A percentile compares a stretch with the other conserved stretches of the same genome.
phyloP scores from a whole-genome alignment of 148 eudicot genomes.

The Vaccinium vitisidaea region DNA sequence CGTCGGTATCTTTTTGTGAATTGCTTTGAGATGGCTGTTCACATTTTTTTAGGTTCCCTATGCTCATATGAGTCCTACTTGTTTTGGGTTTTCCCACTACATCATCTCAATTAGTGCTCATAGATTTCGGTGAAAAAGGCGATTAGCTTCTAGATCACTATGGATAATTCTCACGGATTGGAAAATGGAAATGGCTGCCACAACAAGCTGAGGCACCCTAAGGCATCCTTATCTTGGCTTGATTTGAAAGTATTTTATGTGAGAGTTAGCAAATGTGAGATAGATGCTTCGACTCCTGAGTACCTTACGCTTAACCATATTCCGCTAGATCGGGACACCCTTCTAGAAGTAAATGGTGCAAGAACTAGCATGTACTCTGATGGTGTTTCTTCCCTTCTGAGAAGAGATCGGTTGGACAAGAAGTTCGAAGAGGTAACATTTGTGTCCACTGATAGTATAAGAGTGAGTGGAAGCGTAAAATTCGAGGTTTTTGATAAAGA shows the following conservation, averaged over 20 bases:
- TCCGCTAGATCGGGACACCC: slow-evolving; percentile 63
- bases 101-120: slow-evolving; percentile 13
- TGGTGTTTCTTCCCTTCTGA: slow-evolving; percentile 50
- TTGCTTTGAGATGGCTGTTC: slow-evolving; percentile 15
- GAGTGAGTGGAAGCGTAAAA: slow-evolving; percentile 58
- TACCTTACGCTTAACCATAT: slow-evolving; percentile 64
- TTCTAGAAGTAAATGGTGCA: slow-evolving; percentile 68
- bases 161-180: slow-evolving; percentile 38
- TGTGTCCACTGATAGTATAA: slow-evolving; percentile 70
- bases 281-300: slow-evolving; percentile 64
- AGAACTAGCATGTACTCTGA: slow-evolving; percentile 63
- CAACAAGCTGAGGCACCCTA: slow-evolving; percentile 25
- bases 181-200: slow-evolving; percentile 41
- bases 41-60: slow-evolving; percentile 24
- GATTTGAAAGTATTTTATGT: slow-evolving; percentile 73
- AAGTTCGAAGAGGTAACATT: slow-evolving; percentile 71
- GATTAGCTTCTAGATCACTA: slow-evolving; percentile 21
- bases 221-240: slow-evolving; percentile 51
- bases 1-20: neutral
- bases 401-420: slow-evolving; percentile 67
- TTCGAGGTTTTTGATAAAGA: slow-evolving; percentile 68
- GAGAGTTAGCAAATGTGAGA: slow-evolving; percentile 54
- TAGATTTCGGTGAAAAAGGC: slow-evolving; percentile 17
- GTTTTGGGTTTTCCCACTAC: neutral
- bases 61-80: slow-evolving; percentile 13